These are phyloP conservation scores for Lonicera japonica DNA, from an alignment of 129 eudicot species.

Conservation along the genomic window DNA sequence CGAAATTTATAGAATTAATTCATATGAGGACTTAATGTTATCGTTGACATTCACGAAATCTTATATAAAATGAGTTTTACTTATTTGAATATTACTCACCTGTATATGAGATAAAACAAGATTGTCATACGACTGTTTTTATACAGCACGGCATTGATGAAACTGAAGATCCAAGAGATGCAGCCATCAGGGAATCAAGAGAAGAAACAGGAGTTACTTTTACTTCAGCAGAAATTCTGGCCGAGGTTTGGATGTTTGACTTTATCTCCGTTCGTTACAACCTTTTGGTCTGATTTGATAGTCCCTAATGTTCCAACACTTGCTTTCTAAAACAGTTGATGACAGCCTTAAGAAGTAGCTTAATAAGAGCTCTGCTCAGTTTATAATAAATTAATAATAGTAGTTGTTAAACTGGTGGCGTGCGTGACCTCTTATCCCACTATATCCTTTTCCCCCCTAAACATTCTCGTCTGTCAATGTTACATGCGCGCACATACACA, in stretches of 20 bases:
- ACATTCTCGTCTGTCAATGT: too few species aligned
- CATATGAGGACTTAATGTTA: not conserved
- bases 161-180: slow-evolving; percentile 83
- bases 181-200: slow-evolving; percentile 86
- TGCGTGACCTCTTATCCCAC: too few species aligned
- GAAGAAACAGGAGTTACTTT: slow-evolving; percentile 98
- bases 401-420: too few species aligned
- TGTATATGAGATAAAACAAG: not conserved
- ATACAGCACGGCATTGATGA: slow-evolving; percentile 92
- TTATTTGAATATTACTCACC: not conserved
- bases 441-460: too few species aligned
- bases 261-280: slow-evolving; percentile 4
- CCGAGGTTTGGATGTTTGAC: slow-evolving; percentile 56
- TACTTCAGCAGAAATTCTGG: slow-evolving; percentile 78
- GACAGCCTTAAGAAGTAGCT: too few species aligned
- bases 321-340: too few species aligned
- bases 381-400: too few species aligned
- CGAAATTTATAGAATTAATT: not conserved
- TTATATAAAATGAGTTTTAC: not conserved
- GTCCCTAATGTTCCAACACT: too few species aligned
- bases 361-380: too few species aligned
- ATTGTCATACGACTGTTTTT: slow-evolving; percentile 2
- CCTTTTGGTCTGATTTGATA: not conserved
- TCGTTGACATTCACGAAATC: not conserved
- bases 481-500: too few species aligned